Percentiles rank a stretch among this genome's conserved stretches.
These are phyloP conservation scores for Phanerochaete carnosa DNA, from an alignment of 768 basidiomycete genomes.

Conservation along the genomic window DNA sequence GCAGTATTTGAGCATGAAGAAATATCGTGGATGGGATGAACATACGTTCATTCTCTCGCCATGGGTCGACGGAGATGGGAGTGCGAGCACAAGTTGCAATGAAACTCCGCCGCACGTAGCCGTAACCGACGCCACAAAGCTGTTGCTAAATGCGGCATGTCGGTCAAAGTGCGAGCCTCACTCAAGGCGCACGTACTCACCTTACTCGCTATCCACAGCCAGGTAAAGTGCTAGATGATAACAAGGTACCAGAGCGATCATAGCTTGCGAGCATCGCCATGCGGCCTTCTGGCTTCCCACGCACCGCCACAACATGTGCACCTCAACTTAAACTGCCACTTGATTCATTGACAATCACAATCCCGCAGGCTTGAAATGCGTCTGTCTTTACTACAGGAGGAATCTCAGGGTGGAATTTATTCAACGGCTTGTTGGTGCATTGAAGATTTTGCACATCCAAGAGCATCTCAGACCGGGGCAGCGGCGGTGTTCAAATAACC, in stretches of 20 bases:
- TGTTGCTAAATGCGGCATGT: not conserved
- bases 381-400: too few relatives aligned
- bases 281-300: not conserved
- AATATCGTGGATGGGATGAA: slow-evolving; percentile 26
- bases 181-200: not conserved
- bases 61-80: slow-evolving; percentile 25
- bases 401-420: too few relatives aligned
- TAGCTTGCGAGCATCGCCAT: not conserved
- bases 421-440: too few relatives aligned
- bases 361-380: too few relatives aligned
- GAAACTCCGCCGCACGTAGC: slow-evolving; percentile 21
- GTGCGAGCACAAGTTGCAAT: slow-evolving; percentile 20
- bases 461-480: too few relatives aligned
- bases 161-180: not conserved
- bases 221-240: not conserved
- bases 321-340: too few relatives aligned
- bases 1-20: slow-evolving; percentile 4
- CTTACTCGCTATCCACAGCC: not conserved
- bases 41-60: slow-evolving; percentile 38
- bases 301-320: not conserved
- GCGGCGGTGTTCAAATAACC: too few relatives aligned
- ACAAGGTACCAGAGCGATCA: not conserved
- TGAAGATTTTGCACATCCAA: too few relatives aligned
- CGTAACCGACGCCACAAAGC: slow-evolving; percentile 5
- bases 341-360: too few relatives aligned